Base-by-base conservation (phyloP, 2,329 filamentous ascomycete genomes). In the Hymenoscyphus scutula region DNA sequence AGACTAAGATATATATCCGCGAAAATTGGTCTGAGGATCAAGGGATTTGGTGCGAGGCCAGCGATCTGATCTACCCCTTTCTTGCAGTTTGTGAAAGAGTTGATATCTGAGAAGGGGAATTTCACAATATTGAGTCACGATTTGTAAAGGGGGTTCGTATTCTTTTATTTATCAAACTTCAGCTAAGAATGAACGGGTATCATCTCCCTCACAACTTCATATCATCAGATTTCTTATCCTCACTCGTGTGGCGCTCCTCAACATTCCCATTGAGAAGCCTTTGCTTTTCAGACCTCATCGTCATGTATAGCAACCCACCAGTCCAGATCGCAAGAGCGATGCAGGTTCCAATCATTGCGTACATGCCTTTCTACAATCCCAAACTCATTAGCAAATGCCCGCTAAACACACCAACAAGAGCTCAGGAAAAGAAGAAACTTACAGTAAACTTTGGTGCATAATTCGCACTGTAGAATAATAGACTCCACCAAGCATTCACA, bases 401-500 rank as follows among this genome's bases (percentile, higher is more conserved):
- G 15, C 48, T 27, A 51, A 53, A 58, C 41, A 11, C 54, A 5
- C n/a, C 34, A 11, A 41, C 65, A 32, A 48, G 17, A 67, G 5
- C 64, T 11, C 15, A 62, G 57, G 53, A 53, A 32, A 19, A 23
- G 76, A 82, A 15, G 32, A 11, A 41, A 66, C 64, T 56, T 69
- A 70, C 70, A 19, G 64, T 71, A 56, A 72, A 73, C n/a, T 78
- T 72, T 0, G 88, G 89, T 2, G 88, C 89, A 73, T 84, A 82
- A 2, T 82, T 81, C 0, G 87, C 88, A 0, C 84, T 83, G 69
- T 90, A 91, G 65, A 91, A 91, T 0, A 91, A 67, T 48, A 91
- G 84, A 64, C 81, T 85, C 89, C 89, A 91, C 87, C 87, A 91
- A 0, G 87, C 85, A 69, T 91, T 90, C 5, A 91, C 79, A 0